Evolutionary conservation across 2,329 filamentous ascomycete genomes (phyloP).

Genomic region (Colletotrichum abscissum): DNA sequence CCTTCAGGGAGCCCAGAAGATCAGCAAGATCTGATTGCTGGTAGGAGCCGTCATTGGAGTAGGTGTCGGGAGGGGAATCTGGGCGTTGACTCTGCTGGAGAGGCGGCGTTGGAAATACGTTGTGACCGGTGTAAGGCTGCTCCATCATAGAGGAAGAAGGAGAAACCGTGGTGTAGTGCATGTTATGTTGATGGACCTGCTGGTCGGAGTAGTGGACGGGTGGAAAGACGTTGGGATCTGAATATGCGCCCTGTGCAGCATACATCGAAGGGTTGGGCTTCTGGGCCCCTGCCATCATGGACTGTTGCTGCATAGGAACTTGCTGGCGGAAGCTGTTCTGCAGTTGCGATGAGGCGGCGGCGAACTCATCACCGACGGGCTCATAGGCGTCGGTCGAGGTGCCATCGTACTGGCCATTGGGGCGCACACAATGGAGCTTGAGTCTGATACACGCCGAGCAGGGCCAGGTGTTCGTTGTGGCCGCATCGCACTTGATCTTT

Average conservation of each 20-base stretch:
- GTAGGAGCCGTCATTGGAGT: constrained; percentile 69
- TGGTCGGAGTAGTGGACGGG: constrained; percentile 59
- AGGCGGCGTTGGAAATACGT: constrained; percentile 66
- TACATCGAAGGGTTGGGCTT: constrained; percentile 60
- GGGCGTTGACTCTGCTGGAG: constrained; percentile 55
- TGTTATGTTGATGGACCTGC: constrained; percentile 55
- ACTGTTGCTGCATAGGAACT: constrained; percentile 62
- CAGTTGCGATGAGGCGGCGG: constrained; percentile 48
- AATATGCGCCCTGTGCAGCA: constrained; percentile 60
- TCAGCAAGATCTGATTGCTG: constrained; percentile 80
- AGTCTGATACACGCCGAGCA: constrained; percentile 93
- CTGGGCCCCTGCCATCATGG: constrained; percentile 53
- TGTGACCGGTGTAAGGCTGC: constrained; percentile 59
- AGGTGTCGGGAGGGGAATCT: constrained; percentile 60
- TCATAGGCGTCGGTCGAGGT: constrained; percentile 61
- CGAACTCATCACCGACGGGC: constrained; percentile 43
- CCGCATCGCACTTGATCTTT: constrained; percentile 98
- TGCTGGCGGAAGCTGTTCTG: constrained; percentile 62
- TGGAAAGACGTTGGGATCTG: constrained; percentile 58
- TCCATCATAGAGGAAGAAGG: constrained; percentile 62
- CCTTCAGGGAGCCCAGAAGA: constrained; percentile 85
- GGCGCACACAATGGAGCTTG: constrained; percentile 93
- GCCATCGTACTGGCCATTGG: constrained; percentile 81
- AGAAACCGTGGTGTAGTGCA: constrained; percentile 66
- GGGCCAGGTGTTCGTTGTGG: constrained; percentile 97